A percentile compares a stretch with the other conserved stretches of the same genome.
Conservation (phyloP, 2,329 filamentous ascomycete species). For the Aspergillus glaucus region DNA sequence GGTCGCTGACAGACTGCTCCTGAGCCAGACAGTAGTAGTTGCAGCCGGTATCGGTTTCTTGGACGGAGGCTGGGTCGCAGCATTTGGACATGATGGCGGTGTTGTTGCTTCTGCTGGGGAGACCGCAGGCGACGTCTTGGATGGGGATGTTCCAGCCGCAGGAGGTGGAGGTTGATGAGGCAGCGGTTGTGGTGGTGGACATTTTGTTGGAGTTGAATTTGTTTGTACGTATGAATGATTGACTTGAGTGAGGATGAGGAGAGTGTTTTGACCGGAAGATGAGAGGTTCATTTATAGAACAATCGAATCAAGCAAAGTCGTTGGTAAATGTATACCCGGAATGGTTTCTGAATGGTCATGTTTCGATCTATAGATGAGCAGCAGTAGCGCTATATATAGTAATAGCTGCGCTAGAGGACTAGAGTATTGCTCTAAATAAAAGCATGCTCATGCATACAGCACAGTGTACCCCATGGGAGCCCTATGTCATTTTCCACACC, state of each 20-base stretch:
- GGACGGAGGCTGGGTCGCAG: slow-evolving; percentile 13
- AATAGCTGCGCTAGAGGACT: too few species aligned
- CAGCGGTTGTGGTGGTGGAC: slow-evolving; percentile 9
- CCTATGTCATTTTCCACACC: too few species aligned
- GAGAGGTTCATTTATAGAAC: too few species aligned
- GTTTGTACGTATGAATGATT: neutral
- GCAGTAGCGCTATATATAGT: too few species aligned
- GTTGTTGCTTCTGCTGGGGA: slow-evolving; percentile 16
- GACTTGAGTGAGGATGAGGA: neutral
- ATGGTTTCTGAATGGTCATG: too few species aligned
- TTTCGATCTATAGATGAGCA: too few species aligned
- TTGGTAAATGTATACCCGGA: too few species aligned
- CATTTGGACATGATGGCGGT: slow-evolving; percentile 16
- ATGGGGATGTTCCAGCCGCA: slow-evolving; percentile 17
- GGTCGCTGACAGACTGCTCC: slow-evolving; percentile 11
- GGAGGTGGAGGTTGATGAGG: slow-evolving; percentile 16
- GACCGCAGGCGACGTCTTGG: slow-evolving; percentile 19
- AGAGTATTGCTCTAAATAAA: too few species aligned
- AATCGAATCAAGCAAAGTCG: too few species aligned
- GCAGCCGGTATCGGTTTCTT: slow-evolving; percentile 14
- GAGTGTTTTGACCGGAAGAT: too few species aligned
- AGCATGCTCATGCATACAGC: too few species aligned
- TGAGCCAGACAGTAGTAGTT: slow-evolving; percentile 20
- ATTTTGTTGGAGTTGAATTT: neutral
- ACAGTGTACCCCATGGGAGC: too few species aligned